Conservation (phyloP, 129 eudicot species). For the Chrysanthemum makinoi region DNA sequence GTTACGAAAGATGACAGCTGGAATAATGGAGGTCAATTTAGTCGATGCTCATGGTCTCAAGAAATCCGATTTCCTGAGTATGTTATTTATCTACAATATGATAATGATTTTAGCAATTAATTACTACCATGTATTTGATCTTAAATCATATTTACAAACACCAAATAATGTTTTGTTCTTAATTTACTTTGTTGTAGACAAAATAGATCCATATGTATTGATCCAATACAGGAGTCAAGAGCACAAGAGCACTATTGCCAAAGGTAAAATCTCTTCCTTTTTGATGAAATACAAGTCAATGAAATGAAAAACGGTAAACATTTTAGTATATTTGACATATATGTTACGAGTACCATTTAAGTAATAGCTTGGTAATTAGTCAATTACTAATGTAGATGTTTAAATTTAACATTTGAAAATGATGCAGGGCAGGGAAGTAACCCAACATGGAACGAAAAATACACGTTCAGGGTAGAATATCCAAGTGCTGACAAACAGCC, state of each 20-base stretch:
- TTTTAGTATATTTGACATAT: not conserved
- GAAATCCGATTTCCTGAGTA: constrained; percentile 52
- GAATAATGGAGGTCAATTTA: constrained; percentile 64
- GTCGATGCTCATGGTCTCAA: constrained; percentile 58
- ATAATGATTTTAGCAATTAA: no score
- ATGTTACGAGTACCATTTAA: not conserved
- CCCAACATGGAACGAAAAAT: constrained; percentile 67
- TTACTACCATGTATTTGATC: no score
- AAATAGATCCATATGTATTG: constrained; percentile 67
- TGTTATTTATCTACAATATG: not conserved
- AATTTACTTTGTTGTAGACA: constrained; percentile 32
- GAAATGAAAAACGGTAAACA: not conserved
- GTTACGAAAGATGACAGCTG: constrained; percentile 42
- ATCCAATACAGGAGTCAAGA: constrained; percentile 56
- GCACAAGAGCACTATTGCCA: constrained; percentile 52
- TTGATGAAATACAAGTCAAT: not conserved
- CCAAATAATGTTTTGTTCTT: not conserved
- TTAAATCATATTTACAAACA: not conserved
- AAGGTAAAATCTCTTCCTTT: constrained; percentile 34
- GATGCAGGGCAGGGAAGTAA: constrained; percentile 55
- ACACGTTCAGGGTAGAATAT: constrained; percentile 60
- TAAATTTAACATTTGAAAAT: not conserved
- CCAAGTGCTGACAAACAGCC: constrained; percentile 47
- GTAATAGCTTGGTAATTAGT: not conserved
- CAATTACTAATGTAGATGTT: no score